A percentile compares a stretch with the other conserved stretches of the same genome.
phyloP scores from a whole-genome alignment of 768 basidiomycete genomes.

The Piloderma croceum region DNA sequence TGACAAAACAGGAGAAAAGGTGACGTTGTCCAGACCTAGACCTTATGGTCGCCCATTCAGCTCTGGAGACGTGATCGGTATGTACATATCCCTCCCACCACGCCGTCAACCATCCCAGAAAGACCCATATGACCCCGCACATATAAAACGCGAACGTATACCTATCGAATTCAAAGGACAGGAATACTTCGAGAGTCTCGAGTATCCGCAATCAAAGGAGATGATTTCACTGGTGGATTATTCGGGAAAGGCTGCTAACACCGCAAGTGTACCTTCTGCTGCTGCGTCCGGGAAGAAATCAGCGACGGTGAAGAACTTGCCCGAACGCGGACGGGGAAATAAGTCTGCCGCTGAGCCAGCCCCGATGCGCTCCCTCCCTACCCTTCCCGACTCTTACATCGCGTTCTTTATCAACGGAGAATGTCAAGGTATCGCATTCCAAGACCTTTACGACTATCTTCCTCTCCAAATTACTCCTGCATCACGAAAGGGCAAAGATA shows the following conservation, averaged over 20 bases:
- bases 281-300: constrained; percentile 52
- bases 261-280: constrained; percentile 51
- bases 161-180: constrained; percentile 96
- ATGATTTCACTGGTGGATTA: constrained; percentile 87
- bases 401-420: constrained; percentile 92
- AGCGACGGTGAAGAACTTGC: constrained; percentile 61
- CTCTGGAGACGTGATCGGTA: constrained; percentile 86
- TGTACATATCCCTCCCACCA: constrained; percentile 86
- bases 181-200: constrained; percentile 90
- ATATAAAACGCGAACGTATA: constrained; percentile 82
- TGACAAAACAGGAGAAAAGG: constrained; percentile 90
- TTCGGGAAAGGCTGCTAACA: constrained; percentile 51
- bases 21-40: constrained; percentile 74
- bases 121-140: constrained; percentile 76
- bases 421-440: constrained; percentile 77
- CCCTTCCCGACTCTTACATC: constrained; percentile 63
- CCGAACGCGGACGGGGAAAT: constrained; percentile 47
- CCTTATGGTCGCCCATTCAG: constrained; percentile 71
- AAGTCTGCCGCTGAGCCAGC: constrained; percentile 31
- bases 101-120: constrained; percentile 50
- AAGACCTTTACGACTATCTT: constrained; percentile 84
- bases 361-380: constrained; percentile 61
- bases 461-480: constrained; percentile 65
- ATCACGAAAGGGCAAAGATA: constrained; percentile 59
- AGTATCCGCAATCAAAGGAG: constrained; percentile 86